Percentiles rank a stretch among this genome's conserved stretches.
Evolutionary conservation across 2,329 filamentous ascomycete species (phyloP).

Genomic region (Penicillium janthinellum): DNA sequence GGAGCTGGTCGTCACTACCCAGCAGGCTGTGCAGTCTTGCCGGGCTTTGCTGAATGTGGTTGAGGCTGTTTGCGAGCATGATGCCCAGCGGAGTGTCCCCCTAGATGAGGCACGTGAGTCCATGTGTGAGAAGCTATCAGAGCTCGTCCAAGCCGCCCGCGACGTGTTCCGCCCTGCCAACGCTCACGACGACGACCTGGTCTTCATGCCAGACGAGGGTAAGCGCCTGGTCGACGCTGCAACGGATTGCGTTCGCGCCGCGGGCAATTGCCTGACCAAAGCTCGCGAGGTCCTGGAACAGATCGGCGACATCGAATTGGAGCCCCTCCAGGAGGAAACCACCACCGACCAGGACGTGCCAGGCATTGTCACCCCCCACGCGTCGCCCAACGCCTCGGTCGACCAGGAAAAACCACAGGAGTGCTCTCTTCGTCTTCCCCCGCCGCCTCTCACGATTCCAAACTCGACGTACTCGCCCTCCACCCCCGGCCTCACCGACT

Average conservation of each 20-base stretch:
- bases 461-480: conserved; percentile 35
- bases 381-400: conserved; percentile 18
- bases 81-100: conserved; percentile 65
- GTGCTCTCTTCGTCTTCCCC: conserved; percentile 44
- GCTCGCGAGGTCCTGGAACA: conserved; percentile 82
- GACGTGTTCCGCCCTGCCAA: conserved; percentile 72
- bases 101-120: conserved; percentile 69
- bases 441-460: conserved; percentile 50
- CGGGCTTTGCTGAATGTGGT: conserved; percentile 77
- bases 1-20: conserved; percentile 78
- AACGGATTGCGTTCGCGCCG: conserved; percentile 83
- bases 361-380: conserved; percentile 25
- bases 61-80: conserved; percentile 78
- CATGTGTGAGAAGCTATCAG: conserved; percentile 78
- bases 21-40: conserved; percentile 80
- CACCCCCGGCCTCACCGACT: conserved; percentile 41
- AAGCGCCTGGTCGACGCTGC: conserved; percentile 74
- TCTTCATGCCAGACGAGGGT: conserved; percentile 80
- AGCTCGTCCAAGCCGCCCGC: conserved; percentile 77
- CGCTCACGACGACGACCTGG: conserved; percentile 70
- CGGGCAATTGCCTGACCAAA: conserved; percentile 87
- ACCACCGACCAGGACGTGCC: conserved; percentile 12
- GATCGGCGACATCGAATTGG: conserved; percentile 87
- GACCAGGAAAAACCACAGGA: conserved; percentile 30
- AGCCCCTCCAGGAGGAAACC: conserved; percentile 54